Percentiles rank a stretch among this genome's conserved stretches.
Conservation (phyloP, 2,329 filamentous ascomycete genomes). For the Leptographium flavum region DNA sequence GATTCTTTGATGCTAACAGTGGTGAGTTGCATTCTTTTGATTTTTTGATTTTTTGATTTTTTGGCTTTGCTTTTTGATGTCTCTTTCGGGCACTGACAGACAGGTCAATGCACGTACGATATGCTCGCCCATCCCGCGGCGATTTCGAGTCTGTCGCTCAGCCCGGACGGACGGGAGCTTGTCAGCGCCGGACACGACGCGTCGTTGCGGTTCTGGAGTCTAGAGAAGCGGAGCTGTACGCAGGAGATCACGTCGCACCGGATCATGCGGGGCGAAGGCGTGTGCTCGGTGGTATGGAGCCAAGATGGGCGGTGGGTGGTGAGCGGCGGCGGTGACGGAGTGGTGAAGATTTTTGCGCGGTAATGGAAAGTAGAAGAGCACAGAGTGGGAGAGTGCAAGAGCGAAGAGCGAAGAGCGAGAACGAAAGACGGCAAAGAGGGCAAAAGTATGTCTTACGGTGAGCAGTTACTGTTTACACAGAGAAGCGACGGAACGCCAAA, state of each 20-base stretch:
- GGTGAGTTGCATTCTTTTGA: slow-evolving; percentile 59
- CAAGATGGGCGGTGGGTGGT: slow-evolving; percentile 91
- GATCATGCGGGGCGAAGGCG: slow-evolving; percentile 89
- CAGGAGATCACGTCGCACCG: slow-evolving; percentile 91
- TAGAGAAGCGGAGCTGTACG: slow-evolving; percentile 88
- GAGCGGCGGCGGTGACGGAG: slow-evolving; percentile 84
- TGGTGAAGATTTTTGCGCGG: slow-evolving; percentile 78
- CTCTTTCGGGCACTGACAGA: too few relatives aligned
- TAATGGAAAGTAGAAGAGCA: too few relatives aligned
- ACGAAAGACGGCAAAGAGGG: too few relatives aligned
- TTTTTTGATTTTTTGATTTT: neutral
- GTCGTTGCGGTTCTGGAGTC: slow-evolving; percentile 88
- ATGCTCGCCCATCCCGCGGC: slow-evolving; percentile 94
- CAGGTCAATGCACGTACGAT: slow-evolving; percentile 97
- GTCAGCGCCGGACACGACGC: slow-evolving; percentile 95
- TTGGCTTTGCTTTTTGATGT: slow-evolving; percentile 8
- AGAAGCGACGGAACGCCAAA: too few relatives aligned
- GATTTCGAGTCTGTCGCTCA: slow-evolving; percentile 82
- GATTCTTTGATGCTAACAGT: slow-evolving; percentile 97
- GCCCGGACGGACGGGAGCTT: slow-evolving; percentile 83
- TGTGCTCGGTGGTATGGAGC: slow-evolving; percentile 91
- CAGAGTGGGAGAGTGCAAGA: too few relatives aligned
- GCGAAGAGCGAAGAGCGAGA: too few relatives aligned
- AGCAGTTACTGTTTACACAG: too few relatives aligned
- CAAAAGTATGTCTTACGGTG: too few relatives aligned